Conservation (phyloP, 2,329 filamentous ascomycete species). For the Trichoderma pleuroti region DNA sequence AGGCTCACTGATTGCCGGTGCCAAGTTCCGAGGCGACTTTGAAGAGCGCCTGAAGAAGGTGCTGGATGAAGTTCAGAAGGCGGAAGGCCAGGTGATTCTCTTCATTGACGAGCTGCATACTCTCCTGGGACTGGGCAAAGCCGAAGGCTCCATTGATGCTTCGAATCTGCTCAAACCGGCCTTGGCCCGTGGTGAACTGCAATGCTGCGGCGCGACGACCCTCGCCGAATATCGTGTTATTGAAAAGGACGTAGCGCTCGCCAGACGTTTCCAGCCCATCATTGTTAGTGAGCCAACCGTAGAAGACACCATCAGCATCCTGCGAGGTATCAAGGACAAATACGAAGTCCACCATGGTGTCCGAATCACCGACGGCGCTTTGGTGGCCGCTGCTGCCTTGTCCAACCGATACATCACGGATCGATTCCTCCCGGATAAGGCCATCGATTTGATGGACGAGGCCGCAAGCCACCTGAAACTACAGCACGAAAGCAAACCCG, state of each 20-base stretch:
- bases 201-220: slow-evolving; percentile 94
- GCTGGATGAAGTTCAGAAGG: slow-evolving; percentile 84
- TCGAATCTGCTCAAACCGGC: slow-evolving; percentile 93
- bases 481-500: slow-evolving; percentile 95
- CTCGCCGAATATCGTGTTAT: slow-evolving; percentile 88
- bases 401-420: slow-evolving; percentile 97
- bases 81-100: slow-evolving; percentile 83
- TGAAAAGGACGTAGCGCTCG: slow-evolving; percentile 92
- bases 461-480: slow-evolving; percentile 85
- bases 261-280: slow-evolving; percentile 90
- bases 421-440: slow-evolving; percentile 92
- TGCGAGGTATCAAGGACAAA: slow-evolving; percentile 94
- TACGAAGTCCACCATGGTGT: slow-evolving; percentile 98
- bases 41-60: slow-evolving; percentile 91
- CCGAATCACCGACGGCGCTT: slow-evolving; percentile 83
- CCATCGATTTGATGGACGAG: slow-evolving; percentile 95
- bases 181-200: slow-evolving; percentile 84
- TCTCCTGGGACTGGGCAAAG: slow-evolving; percentile 86
- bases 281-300: slow-evolving; percentile 88
- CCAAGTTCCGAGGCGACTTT: slow-evolving; percentile 94
- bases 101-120: slow-evolving; percentile 96
- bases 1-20: slow-evolving; percentile 88
- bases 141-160: slow-evolving; percentile 93
- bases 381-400: slow-evolving; percentile 87
- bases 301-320: slow-evolving; percentile 88